phyloP scores from a whole-genome alignment of 1,284 basidiomycete genomes.

The Leccinum pallidistipes region DNA sequence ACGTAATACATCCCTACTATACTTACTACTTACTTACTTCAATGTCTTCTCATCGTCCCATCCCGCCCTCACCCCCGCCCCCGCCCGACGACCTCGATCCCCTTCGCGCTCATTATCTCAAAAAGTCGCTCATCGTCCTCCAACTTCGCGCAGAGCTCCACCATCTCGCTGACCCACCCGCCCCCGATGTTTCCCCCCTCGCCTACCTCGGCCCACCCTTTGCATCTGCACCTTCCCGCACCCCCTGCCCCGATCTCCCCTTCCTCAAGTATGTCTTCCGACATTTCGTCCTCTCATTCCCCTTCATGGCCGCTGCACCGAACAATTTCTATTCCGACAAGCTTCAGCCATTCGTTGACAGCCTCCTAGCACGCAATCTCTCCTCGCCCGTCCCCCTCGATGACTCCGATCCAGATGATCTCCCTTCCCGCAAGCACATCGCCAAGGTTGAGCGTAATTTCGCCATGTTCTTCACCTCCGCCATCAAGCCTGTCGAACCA shows the following conservation, averaged over 20 bases:
- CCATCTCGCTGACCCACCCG: conserved; percentile 57
- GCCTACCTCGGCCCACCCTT: conserved; percentile 89
- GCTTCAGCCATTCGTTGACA: conserved; percentile 88
- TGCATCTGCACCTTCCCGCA: conserved; percentile 57
- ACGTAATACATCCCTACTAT: conserved; percentile 22
- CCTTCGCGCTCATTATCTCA: conserved; percentile 91
- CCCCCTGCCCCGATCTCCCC: conserved; percentile 71
- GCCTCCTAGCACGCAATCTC: conserved; percentile 77
- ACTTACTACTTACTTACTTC: background rate
- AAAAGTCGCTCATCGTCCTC: conserved; percentile 89
- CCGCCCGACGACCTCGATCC: conserved; percentile 57
- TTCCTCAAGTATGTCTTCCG: conserved; percentile 87
- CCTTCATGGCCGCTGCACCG: conserved; percentile 85
- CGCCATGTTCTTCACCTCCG: conserved; percentile 76
- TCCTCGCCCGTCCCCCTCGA: conserved; percentile 65
- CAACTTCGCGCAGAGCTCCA: conserved; percentile 80
- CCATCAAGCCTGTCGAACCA: conserved; percentile 75
- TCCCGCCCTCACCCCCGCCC: conserved; percentile 4
- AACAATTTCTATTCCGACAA: conserved; percentile 90
- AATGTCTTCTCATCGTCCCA: conserved; percentile 5
- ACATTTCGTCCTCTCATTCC: conserved; percentile 90
- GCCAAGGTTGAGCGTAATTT: conserved; percentile 83
- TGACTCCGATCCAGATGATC: conserved; percentile 48
- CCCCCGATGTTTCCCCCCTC: conserved; percentile 63
- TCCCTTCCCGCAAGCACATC: conserved; percentile 59